These are phyloP conservation scores for Paradendryphiella salina DNA, from an alignment of 2,329 filamentous ascomycete species.

Conservation along the genomic window DNA sequence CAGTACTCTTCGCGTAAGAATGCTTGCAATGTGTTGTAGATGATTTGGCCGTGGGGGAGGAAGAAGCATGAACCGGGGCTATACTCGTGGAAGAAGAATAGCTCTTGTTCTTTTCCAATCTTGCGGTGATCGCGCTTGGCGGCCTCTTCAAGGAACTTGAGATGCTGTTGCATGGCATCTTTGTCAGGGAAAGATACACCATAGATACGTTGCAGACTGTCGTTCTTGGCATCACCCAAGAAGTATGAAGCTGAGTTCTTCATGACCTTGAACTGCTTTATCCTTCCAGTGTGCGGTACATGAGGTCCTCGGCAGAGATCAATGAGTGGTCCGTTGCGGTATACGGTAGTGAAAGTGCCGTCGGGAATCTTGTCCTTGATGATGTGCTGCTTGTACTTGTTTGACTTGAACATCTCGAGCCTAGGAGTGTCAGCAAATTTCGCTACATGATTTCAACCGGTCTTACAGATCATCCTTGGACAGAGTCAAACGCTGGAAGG, in stretches of 20 bases:
- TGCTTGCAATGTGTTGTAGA: conserved; percentile 84
- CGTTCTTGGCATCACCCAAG: conserved; percentile 89
- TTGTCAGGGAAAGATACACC: conserved; percentile 97
- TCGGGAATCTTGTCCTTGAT: conserved; percentile 91
- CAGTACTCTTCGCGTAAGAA: conserved; percentile 88
- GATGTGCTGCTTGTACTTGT: conserved; percentile 98
- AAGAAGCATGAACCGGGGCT: conserved; percentile 95
- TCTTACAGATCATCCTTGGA: conserved; percentile 77
- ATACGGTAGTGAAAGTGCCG: conserved; percentile 89
- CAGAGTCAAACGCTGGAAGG: conserved; percentile 85
- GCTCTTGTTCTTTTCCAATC: conserved; percentile 92
- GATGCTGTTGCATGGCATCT: conserved; percentile 88
- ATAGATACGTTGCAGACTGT: conserved; percentile 94
- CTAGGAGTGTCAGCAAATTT: conserved; percentile 12
- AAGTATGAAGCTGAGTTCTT: conserved; percentile 88
- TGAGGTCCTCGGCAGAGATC: conserved; percentile 95
- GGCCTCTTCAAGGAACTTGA: conserved; percentile 96
- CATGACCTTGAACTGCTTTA: conserved; percentile 94
- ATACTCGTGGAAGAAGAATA: conserved; percentile 94
- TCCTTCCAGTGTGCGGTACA: conserved; percentile 87
- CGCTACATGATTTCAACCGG: background rate
- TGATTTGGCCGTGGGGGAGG: conserved; percentile 86
- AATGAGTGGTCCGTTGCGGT: conserved; percentile 89
- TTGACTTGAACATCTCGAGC: conserved; percentile 95
- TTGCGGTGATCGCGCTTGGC: conserved; percentile 94